Evolutionary conservation across 306 rosid species (phyloP), one percentile per base, ranked within the genome.

Genomic region (Prunus mume): DNA sequence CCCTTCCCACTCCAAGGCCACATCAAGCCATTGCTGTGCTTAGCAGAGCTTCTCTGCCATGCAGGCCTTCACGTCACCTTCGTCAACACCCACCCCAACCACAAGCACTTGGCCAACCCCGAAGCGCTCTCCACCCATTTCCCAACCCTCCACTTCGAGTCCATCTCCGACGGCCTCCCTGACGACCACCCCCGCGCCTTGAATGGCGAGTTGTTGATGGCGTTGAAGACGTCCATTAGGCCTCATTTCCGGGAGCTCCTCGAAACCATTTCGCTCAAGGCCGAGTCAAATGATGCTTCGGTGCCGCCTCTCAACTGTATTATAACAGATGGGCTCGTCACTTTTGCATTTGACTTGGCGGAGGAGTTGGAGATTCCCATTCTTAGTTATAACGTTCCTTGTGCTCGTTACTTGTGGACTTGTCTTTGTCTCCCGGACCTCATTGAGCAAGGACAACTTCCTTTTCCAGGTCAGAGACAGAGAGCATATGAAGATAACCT

Each of bases 1-100:
- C 74, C 82, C 11, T 72, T 72, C 8, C 72, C 72, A 20, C 6
- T 38, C 19, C 82, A 78, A 70, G 76, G 82, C 34, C 82, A 78
- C 56, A 18, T 72, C 55, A 73, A 56, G 15, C 68, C 83, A 45
- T 34, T 79, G 52, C 74, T 79, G 2, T 51, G 62, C 43, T 22
- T 79, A 27, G 83, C 83, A 3, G 60, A 72, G 46, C 52, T 65
- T 3, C 78, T 79, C 5, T 63, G 47, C 69, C 69, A 73, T 13
- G 60, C 74, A 0, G 74, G 83, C 17, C 19, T 73, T 49, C 67
- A 73, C 12, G 61, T 79, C 15, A 79, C 78, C 52, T 79, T 79
- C 12, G 38, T 79, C 20, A 65, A 45, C 68, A 65, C 69, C 12
- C 56, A 22, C n/a, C 68, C 66, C n/a, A 65, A 46, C 17, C 83